A percentile compares a stretch with the other conserved stretches of the same genome.
Conservation (phyloP, 2,329 filamentous ascomycete genomes). For the Aspergillus texensis region DNA sequence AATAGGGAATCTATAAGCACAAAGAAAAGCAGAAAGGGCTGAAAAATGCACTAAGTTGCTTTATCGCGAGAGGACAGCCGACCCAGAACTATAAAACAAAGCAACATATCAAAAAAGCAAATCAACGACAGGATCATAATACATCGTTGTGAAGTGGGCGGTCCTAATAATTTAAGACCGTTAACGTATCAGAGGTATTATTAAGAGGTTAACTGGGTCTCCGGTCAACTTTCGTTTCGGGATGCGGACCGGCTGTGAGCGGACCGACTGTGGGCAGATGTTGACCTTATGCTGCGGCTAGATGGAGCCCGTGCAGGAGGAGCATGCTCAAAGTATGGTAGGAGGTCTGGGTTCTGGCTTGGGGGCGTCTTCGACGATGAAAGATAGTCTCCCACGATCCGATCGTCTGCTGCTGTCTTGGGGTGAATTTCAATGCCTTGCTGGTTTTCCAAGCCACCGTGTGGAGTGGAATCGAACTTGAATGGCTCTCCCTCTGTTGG, state of each 20-base stretch:
- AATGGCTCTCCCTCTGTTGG: constrained; percentile 40
- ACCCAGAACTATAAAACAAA: neutral
- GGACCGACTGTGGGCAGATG: constrained; percentile 41
- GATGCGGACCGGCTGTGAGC: constrained; percentile 31
- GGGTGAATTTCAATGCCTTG: constrained; percentile 52
- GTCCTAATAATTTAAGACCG: neutral
- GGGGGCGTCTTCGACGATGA: constrained; percentile 42
- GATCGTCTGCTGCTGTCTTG: constrained; percentile 48
- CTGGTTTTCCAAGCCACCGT: constrained; percentile 44
- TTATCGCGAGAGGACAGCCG: neutral
- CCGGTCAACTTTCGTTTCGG: neutral
- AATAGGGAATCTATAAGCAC: neutral
- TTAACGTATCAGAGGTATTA: constrained; percentile 3
- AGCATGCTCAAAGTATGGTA: constrained; percentile 48
- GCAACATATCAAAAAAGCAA: neutral
- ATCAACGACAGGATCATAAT: constrained; percentile 3
- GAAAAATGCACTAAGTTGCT: neutral
- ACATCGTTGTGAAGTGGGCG: neutral
- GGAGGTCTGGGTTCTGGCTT: constrained; percentile 50
- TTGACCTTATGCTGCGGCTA: constrained; percentile 38
- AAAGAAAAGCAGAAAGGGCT: neutral
- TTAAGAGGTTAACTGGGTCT: neutral
- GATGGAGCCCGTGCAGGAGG: constrained; percentile 38
- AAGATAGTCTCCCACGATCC: constrained; percentile 43
- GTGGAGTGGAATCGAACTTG: constrained; percentile 40